Percentiles rank a stretch among this genome's conserved stretches.
phyloP scores from a whole-genome alignment of 148 eudicot species.

The Cornus kousa region DNA sequence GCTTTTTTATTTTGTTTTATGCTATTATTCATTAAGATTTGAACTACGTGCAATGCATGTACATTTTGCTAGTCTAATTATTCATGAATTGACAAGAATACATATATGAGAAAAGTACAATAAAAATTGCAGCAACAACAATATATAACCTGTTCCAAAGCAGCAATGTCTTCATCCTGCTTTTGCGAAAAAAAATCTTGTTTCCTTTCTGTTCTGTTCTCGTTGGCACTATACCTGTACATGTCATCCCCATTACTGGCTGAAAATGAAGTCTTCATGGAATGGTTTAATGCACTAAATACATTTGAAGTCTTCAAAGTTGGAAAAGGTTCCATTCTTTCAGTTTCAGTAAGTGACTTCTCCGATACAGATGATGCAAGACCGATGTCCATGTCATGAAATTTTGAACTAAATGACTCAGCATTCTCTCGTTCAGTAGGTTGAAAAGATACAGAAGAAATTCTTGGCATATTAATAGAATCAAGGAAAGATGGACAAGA shows the following conservation, averaged over 20 bases:
- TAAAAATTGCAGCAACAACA: slow-evolving; percentile 2
- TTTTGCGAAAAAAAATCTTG: slow-evolving; percentile 43
- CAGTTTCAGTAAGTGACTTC: slow-evolving; percentile 15
- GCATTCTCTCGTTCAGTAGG: not conserved
- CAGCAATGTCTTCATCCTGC: slow-evolving; percentile 88
- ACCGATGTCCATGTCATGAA: too few relatives aligned
- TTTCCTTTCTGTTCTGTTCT: slow-evolving; percentile 34
- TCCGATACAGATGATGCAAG: slow-evolving; percentile 29
- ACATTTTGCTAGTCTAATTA: too few relatives aligned
- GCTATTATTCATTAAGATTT: too few relatives aligned
- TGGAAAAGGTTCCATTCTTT: slow-evolving; percentile 27
- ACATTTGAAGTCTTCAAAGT: slow-evolving; percentile 18
- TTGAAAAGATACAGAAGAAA: not conserved
- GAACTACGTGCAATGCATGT: too few relatives aligned
- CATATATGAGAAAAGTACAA: too few relatives aligned
- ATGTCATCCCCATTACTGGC: slow-evolving; percentile 35
- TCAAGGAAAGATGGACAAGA: slow-evolving; percentile 93
- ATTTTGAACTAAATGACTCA: too few relatives aligned
- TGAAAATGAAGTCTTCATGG: slow-evolving; percentile 14
- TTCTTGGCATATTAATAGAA: slow-evolving; percentile 62
- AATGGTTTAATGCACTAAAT: slow-evolving; percentile 16
- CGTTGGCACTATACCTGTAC: slow-evolving; percentile 24
- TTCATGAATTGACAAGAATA: too few relatives aligned
- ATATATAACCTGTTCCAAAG: slow-evolving; percentile 83
- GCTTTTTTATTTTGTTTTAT: too few relatives aligned